These are phyloP conservation scores for Exophiala viscosa DNA, from an alignment of 2,329 filamentous ascomycete genomes.

Conservation along the genomic window DNA sequence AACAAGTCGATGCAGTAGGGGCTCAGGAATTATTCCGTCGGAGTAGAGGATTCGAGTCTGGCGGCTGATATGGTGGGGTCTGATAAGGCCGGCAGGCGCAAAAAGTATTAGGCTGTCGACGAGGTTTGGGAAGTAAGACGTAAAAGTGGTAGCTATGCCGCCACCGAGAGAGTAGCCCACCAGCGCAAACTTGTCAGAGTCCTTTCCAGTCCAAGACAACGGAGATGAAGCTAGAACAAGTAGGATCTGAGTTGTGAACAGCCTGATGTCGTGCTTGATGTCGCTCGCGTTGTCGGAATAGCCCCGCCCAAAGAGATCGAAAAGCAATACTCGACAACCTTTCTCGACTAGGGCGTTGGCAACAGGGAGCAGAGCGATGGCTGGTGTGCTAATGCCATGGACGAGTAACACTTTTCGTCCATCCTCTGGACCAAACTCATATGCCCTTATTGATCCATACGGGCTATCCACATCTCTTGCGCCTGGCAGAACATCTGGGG, in stretches of 20 bases:
- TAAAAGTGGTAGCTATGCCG: constrained; percentile 66
- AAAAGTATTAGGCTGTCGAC: constrained; percentile 70
- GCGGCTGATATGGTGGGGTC: constrained; percentile 59
- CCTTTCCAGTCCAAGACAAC: constrained; percentile 59
- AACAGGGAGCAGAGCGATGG: constrained; percentile 63
- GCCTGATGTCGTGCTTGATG: constrained; percentile 66
- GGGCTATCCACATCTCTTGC: constrained; percentile 58
- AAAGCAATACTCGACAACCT: constrained; percentile 74
- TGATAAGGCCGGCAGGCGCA: constrained; percentile 73
- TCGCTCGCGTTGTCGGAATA: constrained; percentile 68
- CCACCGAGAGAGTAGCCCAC: constrained; percentile 80
- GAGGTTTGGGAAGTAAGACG: constrained; percentile 64
- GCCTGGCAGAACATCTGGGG: constrained; percentile 66
- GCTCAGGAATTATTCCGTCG: constrained; percentile 57
- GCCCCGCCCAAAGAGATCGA: constrained; percentile 68
- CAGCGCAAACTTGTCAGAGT: constrained; percentile 59
- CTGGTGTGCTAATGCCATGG: constrained; percentile 79
- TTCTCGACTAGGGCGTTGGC: constrained; percentile 61
- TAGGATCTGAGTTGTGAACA: constrained; percentile 70
- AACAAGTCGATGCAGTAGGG: constrained; percentile 52
- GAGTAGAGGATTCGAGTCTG: constrained; percentile 62
- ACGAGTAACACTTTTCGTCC: constrained; percentile 71
- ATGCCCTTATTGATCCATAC: constrained; percentile 69
- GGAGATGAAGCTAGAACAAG: constrained; percentile 67
- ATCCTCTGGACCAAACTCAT: constrained; percentile 72